A percentile compares a stretch with the other conserved stretches of the same genome.
phyloP scores from a whole-genome alignment of 768 basidiomycete genomes.

The Suillus bovinus region DNA sequence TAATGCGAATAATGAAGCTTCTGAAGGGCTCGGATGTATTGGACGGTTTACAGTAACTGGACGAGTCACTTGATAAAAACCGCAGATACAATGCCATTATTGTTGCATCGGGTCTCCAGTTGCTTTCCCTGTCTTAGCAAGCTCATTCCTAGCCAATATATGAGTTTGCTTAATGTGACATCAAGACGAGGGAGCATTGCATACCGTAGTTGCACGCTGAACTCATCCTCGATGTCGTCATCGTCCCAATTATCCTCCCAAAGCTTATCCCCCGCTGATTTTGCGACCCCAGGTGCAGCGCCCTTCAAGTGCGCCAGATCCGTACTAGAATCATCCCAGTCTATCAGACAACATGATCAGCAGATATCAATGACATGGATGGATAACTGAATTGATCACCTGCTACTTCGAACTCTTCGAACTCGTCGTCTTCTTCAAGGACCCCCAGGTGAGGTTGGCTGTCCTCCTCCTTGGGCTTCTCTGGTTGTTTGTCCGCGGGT shows the following conservation, averaged over 20 bases:
- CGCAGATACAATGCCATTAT: constrained; percentile 25
- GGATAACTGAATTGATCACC: constrained; percentile 46
- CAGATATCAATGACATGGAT: neutral
- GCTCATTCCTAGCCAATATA: constrained; percentile 51
- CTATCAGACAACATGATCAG: constrained; percentile 36
- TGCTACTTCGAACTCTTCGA: constrained; percentile 88
- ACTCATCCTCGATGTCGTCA: constrained; percentile 97
- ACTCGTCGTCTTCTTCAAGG: constrained; percentile 97
- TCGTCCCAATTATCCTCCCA: constrained; percentile 99
- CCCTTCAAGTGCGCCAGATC: constrained; percentile 78
- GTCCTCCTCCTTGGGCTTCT: constrained; percentile 47
- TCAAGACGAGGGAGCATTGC: constrained; percentile 24
- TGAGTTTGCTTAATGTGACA: neutral
- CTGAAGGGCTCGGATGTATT: neutral
- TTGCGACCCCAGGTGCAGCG: constrained; percentile 70
- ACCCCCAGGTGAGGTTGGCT: constrained; percentile 74
- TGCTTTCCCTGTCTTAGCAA: constrained; percentile 57
- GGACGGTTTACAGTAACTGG: neutral
- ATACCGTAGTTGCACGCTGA: constrained; percentile 92
- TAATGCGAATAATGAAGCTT: neutral
- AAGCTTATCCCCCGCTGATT: constrained; percentile 83
- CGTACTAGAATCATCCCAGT: constrained; percentile 87
- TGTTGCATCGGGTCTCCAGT: constrained; percentile 51
- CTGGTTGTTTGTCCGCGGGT: constrained; percentile 29
- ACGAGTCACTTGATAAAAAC: neutral